Conservation (phyloP, 768 basidiomycete species). For the Leccinum rimulosum region DNA sequence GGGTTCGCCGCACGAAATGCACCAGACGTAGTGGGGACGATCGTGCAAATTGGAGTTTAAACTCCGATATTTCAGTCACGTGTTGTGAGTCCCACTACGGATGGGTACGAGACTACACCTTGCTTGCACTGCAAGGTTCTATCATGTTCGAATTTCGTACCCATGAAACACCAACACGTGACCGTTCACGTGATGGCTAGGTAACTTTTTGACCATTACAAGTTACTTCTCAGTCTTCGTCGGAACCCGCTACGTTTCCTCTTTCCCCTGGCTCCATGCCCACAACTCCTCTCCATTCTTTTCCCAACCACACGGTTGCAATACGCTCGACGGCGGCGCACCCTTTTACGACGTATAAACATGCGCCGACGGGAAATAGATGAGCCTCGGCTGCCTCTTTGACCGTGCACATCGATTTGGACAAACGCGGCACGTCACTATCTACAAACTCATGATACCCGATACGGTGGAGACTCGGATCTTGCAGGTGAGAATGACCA, state of each 20-base stretch:
- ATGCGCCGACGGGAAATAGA: constrained; percentile 70
- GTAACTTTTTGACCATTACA: too few species aligned
- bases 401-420: constrained; percentile 90
- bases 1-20: too few species aligned
- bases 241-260: constrained; percentile 73
- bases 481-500: constrained; percentile 46
- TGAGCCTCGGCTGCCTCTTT: constrained; percentile 67
- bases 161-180: too few species aligned
- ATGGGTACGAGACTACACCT: too few species aligned
- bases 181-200: too few species aligned
- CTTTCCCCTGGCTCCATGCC: constrained; percentile 59
- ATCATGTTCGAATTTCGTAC: too few species aligned
- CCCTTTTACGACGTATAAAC: constrained; percentile 77
- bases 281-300: constrained; percentile 36
- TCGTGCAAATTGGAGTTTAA: too few species aligned
- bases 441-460: constrained; percentile 86
- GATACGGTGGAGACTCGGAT: constrained; percentile 89
- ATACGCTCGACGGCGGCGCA: constrained; percentile 71
- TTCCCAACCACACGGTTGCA: constrained; percentile 47
- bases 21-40: too few species aligned
- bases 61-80: too few species aligned
- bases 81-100: too few species aligned
- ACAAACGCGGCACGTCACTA: constrained; percentile 82
- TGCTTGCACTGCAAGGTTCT: too few species aligned
- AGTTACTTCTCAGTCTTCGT: neutral